These are phyloP conservation scores for Aspergillus quadrilineatus DNA, from an alignment of 2,329 filamentous ascomycete species.

Conservation along the genomic window DNA sequence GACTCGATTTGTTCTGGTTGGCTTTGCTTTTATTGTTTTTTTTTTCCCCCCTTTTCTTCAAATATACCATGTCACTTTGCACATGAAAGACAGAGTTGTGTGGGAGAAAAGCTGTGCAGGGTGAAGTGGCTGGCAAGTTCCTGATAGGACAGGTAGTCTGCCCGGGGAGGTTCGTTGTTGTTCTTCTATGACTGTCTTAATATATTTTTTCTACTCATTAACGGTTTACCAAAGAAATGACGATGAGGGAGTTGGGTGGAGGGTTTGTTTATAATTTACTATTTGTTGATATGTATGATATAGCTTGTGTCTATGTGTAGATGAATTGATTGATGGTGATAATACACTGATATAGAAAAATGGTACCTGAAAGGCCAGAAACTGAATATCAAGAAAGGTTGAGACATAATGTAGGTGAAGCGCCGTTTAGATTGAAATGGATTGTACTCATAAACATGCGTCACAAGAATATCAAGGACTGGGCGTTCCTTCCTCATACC, in stretches of 20 bases:
- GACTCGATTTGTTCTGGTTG: background rate
- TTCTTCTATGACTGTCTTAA: no score
- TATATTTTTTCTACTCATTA: background rate
- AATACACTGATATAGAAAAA: background rate
- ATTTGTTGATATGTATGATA: background rate
- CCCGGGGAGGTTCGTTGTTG: no score
- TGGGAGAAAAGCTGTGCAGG: no score
- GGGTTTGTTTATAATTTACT: background rate
- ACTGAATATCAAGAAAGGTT: background rate
- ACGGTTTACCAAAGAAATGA: background rate
- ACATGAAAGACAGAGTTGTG: no score
- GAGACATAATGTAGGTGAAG: background rate
- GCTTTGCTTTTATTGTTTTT: background rate
- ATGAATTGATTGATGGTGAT: background rate
- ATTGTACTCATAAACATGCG: background rate
- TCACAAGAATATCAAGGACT: constrained; percentile 31
- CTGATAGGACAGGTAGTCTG: no score
- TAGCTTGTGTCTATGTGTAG: background rate
- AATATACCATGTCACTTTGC: no score
- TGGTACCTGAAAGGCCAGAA: background rate
- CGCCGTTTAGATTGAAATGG: background rate
- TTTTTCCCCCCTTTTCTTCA: background rate
- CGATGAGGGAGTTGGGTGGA: background rate
- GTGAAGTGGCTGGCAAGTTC: no score
- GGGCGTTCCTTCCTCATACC: constrained; percentile 45